Percentiles rank a stretch among this genome's conserved stretches.
Evolutionary conservation across 2,329 filamentous ascomycete species (phyloP).

Genomic region (Xylariomycetidae sp.): DNA sequence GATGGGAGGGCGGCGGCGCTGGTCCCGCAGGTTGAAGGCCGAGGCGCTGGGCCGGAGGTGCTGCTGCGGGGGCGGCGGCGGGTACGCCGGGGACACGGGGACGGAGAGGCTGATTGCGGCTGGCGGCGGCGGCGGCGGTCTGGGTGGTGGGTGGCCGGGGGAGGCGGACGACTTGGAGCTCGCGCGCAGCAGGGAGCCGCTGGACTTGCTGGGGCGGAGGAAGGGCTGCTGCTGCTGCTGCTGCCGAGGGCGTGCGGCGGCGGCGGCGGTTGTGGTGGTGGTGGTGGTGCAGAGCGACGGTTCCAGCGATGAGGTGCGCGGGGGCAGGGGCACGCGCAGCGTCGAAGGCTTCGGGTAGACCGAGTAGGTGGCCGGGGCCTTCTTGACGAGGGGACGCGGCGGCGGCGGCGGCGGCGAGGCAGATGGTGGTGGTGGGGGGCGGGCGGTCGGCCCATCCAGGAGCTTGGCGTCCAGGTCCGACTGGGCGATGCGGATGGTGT

Average conservation of each 20-base stretch:
- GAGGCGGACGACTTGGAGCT: constrained; percentile 11
- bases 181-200: constrained; percentile 11
- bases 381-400: constrained; percentile 11
- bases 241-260: too few relatives aligned
- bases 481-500: constrained; percentile 19
- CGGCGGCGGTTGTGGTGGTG: constrained; percentile 5
- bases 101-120: constrained; percentile 10
- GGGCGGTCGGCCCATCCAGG: constrained; percentile 23
- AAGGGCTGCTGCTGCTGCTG: constrained; percentile 18
- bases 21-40: constrained; percentile 20
- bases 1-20: constrained; percentile 2
- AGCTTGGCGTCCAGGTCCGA: constrained; percentile 2
- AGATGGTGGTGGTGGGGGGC: constrained; percentile 6
- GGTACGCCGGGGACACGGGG: constrained; percentile 21
- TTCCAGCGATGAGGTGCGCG: constrained; percentile 25
- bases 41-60: constrained; percentile 17
- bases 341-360: constrained; percentile 32
- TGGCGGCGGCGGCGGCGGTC: constrained; percentile 8
- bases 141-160: constrained; percentile 9
- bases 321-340: constrained; percentile 24
- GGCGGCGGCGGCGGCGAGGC: constrained; percentile 11
- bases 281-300: constrained; percentile 5
- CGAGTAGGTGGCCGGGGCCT: constrained; percentile 28
- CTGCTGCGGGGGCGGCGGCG: constrained; percentile 14
- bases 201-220: constrained; percentile 20